A percentile compares a stretch with the other conserved stretches of the same genome.
These are phyloP conservation scores for Sclerotinia nivalis DNA, from an alignment of 2,329 filamentous ascomycete genomes.

Conservation along the genomic window DNA sequence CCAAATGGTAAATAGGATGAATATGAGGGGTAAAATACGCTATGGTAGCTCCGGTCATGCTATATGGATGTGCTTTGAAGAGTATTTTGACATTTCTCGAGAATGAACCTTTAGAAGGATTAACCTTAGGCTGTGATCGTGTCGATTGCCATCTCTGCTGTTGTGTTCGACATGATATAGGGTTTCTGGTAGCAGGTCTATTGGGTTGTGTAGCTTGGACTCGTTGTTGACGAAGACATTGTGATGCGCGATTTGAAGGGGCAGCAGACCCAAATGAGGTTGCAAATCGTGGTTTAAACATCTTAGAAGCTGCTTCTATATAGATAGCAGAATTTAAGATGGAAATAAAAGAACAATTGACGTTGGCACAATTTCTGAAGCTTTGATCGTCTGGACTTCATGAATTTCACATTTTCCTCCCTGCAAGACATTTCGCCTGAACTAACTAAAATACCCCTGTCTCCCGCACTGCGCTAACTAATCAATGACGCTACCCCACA, in stretches of 20 bases:
- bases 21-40: constrained; percentile 29
- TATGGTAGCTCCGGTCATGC: constrained; percentile 35
- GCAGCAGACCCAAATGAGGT: constrained; percentile 28
- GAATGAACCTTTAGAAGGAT: constrained; percentile 7
- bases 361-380: background rate
- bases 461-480: constrained; percentile 14
- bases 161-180: constrained; percentile 26
- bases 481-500: constrained; percentile 24
- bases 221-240: constrained; percentile 37
- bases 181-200: constrained; percentile 15
- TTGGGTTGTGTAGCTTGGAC: constrained; percentile 25
- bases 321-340: background rate
- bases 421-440: constrained; percentile 18
- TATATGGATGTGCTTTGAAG: constrained; percentile 38
- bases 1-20: background rate
- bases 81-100: constrained; percentile 30
- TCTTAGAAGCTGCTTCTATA: constrained; percentile 22
- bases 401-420: background rate
- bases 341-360: background rate
- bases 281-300: constrained; percentile 36
- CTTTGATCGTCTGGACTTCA: constrained; percentile 5
- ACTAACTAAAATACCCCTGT: constrained; percentile 5
- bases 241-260: constrained; percentile 29
- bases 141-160: constrained; percentile 36
- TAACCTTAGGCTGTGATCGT: constrained; percentile 18